These are phyloP conservation scores for Aeminium ludgeri DNA, from an alignment of 495 filamentous ascomycete species.

Conservation along the genomic window DNA sequence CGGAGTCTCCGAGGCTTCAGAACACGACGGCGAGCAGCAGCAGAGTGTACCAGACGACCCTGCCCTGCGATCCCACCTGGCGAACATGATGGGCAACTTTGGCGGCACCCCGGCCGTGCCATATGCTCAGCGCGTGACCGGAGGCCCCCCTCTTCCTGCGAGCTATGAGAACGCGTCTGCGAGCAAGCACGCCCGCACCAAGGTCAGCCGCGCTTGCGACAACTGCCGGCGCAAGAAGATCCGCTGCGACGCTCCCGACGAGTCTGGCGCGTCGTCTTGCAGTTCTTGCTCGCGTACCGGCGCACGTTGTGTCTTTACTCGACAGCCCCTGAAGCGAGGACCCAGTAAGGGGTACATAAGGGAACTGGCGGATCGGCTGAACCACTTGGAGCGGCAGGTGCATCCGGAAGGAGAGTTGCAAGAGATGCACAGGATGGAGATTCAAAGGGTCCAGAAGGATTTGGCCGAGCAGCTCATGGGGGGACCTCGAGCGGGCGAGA, in stretches of 20 bases:
- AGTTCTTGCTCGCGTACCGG: slow-evolving; percentile 69
- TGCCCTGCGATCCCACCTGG: slow-evolving; percentile 7
- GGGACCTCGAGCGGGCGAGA: slow-evolving; percentile 8
- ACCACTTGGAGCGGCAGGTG: slow-evolving; percentile 53
- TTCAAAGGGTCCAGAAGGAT: slow-evolving; percentile 12
- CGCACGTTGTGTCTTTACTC: slow-evolving; percentile 70
- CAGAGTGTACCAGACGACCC: slow-evolving; percentile 5
- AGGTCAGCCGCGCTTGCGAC: slow-evolving; percentile 87
- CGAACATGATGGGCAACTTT: slow-evolving; percentile 9
- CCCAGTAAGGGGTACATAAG: slow-evolving; percentile 99
- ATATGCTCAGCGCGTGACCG: too few relatives aligned
- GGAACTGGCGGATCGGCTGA: slow-evolving; percentile 76
- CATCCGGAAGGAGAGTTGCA: neutral
- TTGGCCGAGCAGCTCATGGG: slow-evolving; percentile 1
- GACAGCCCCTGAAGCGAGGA: slow-evolving; percentile 86
- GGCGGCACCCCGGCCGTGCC: neutral
- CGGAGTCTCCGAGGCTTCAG: neutral
- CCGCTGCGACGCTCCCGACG: slow-evolving; percentile 75
- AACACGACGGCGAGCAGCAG: neutral
- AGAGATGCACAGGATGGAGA: slow-evolving; percentile 2
- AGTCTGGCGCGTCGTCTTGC: slow-evolving; percentile 62
- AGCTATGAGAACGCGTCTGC: too few relatives aligned
- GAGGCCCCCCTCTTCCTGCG: too few relatives aligned
- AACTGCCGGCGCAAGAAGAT: slow-evolving; percentile 95
- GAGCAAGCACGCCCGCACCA: slow-evolving; percentile 37